Conservation (phyloP, 2,329 filamentous ascomycete genomes). For the Cladosporium oxysporum region DNA sequence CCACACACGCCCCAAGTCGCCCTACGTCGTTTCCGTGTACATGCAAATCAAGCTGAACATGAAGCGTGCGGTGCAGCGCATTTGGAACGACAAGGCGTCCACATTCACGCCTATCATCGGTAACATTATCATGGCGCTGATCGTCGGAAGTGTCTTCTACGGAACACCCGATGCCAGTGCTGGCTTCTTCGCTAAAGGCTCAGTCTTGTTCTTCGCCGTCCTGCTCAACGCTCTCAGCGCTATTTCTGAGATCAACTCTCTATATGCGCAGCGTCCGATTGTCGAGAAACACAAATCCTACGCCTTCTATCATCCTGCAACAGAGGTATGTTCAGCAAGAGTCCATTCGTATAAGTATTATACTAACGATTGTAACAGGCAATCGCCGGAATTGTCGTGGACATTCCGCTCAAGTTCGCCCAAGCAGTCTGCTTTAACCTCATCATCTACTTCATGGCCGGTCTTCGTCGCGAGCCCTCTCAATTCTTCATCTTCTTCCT, state of each 20-base stretch:
- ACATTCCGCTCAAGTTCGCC: slow-evolving; percentile 61
- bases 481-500: slow-evolving; percentile 67
- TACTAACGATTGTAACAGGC: slow-evolving; percentile 45
- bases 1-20: slow-evolving; percentile 56
- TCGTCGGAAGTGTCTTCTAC: slow-evolving; percentile 64
- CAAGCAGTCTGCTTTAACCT: slow-evolving; percentile 56
- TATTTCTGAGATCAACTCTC: slow-evolving; percentile 68
- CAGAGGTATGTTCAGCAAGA: not conserved
- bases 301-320: slow-evolving; percentile 40
- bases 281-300: slow-evolving; percentile 51
- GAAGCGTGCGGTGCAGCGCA: slow-evolving; percentile 50
- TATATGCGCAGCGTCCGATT: slow-evolving; percentile 50
- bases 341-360: not conserved
- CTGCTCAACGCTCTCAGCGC: slow-evolving; percentile 61
- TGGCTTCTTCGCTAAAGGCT: slow-evolving; percentile 57
- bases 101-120: slow-evolving; percentile 50
- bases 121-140: slow-evolving; percentile 59
- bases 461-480: slow-evolving; percentile 41
- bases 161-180: slow-evolving; percentile 52
- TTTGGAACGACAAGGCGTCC: slow-evolving; percentile 55
- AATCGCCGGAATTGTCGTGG: slow-evolving; percentile 55
- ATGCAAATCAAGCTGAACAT: slow-evolving; percentile 58
- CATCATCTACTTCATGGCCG: slow-evolving; percentile 60
- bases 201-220: slow-evolving; percentile 62
- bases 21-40: slow-evolving; percentile 58